Evolutionary conservation across 2,329 filamentous ascomycete species (phyloP).

Genomic region (Phialocephala subalpina): DNA sequence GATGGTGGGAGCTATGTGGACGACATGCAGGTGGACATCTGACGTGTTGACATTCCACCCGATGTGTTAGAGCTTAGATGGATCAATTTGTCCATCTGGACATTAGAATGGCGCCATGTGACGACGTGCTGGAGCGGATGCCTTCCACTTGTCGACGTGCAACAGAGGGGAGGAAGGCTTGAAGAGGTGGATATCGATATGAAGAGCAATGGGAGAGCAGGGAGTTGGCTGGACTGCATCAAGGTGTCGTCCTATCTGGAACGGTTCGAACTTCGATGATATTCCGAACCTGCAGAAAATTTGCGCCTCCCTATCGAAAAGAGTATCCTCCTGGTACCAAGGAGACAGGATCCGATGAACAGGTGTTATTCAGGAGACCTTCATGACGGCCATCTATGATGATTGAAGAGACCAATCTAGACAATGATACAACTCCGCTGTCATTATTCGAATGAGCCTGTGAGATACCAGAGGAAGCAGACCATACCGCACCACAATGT

Average conservation of each 20-base stretch:
- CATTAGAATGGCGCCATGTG: not conserved
- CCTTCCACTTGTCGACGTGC: constrained; percentile 5
- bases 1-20: not conserved
- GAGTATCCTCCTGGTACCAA: not conserved
- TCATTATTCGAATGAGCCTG: too few species aligned
- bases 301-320: not conserved
- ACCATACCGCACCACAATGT: too few species aligned
- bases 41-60: not conserved
- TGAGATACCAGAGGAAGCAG: too few species aligned
- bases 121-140: not conserved
- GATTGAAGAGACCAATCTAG: too few species aligned
- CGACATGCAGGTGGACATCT: not conserved
- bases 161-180: not conserved
- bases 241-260: not conserved
- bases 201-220: not conserved
- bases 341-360: not conserved
- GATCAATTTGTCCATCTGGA: not conserved
- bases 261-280: not conserved
- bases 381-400: too few species aligned
- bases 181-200: constrained; percentile 2
- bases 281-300: not conserved
- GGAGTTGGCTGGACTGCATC: not conserved
- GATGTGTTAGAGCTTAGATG: not conserved
- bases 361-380: too few species aligned
- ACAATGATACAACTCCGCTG: too few species aligned